These are phyloP conservation scores for Microstegium vimineum DNA, from an alignment of 176 grass and related monocot species.

Conservation along the genomic window DNA sequence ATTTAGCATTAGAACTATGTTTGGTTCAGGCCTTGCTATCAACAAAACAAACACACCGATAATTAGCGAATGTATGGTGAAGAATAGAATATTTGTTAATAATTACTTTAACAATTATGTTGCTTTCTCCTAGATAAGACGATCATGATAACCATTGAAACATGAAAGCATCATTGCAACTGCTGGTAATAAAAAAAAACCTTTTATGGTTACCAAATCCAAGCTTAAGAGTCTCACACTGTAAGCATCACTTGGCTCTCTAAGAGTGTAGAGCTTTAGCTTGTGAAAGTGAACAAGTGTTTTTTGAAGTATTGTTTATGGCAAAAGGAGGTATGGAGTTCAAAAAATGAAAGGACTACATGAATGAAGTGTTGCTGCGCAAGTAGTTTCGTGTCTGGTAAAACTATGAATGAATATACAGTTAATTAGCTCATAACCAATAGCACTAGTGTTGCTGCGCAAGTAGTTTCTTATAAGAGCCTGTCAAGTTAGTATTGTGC, in stretches of 20 bases:
- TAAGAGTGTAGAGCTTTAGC: not conserved
- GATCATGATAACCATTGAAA: slow-evolving; percentile 1
- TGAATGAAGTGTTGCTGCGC: not conserved
- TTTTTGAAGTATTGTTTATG: not conserved
- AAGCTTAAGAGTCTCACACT: not conserved
- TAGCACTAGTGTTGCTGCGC: too few relatives aligned
- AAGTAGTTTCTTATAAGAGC: not conserved
- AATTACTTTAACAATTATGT: not conserved
- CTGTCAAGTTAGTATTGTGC: not conserved
- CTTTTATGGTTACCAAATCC: not conserved
- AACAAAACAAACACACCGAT: not conserved
- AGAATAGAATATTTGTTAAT: not conserved
- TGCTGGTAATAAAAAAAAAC: not conserved
- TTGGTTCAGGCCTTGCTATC: not conserved
- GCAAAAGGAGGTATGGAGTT: not conserved
- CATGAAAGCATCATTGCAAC: not conserved
- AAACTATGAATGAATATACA: not conserved
- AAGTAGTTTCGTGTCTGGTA: not conserved
- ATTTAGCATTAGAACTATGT: not conserved
- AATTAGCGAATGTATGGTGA: not conserved
- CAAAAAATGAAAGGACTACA: not conserved
- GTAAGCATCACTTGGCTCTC: not conserved
- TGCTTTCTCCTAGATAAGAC: not conserved
- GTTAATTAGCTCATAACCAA: too few relatives aligned
- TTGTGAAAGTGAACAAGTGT: not conserved